Percentiles rank a stretch among this genome's conserved stretches.
These are phyloP conservation scores for Paulownia fortunei DNA, from an alignment of 257 asterid genomes.

Conservation along the genomic window DNA sequence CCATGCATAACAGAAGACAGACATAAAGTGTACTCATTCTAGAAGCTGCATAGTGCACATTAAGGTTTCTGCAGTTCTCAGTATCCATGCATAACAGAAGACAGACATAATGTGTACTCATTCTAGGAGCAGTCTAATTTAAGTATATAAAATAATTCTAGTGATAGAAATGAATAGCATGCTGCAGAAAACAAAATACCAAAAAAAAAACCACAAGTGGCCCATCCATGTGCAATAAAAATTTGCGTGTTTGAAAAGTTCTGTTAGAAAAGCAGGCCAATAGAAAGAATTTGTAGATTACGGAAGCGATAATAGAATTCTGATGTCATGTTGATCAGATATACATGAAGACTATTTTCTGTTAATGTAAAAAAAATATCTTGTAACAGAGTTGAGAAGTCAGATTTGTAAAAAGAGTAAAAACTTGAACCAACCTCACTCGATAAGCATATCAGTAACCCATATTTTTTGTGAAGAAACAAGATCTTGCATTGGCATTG, in stretches of 20 bases:
- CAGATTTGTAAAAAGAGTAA: background rate
- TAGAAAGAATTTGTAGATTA: background rate
- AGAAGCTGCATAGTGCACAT: too few species aligned
- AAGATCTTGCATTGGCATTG: background rate
- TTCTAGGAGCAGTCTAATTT: background rate
- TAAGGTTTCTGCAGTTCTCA: background rate
- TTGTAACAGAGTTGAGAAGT: background rate
- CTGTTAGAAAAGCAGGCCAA: background rate
- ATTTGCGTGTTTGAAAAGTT: background rate
- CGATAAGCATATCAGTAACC: background rate
- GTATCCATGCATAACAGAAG: background rate
- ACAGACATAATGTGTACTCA: background rate
- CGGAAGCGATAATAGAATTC: background rate
- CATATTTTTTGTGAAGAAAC: slow-evolving; percentile 6
- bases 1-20: too few species aligned
- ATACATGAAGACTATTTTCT: background rate
- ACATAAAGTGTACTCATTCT: too few species aligned
- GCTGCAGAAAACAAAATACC: background rate
- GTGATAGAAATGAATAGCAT: background rate
- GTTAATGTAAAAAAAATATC: background rate
- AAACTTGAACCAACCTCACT: background rate
- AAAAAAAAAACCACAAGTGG: background rate
- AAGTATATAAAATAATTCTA: background rate
- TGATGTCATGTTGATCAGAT: background rate
- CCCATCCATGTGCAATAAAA: background rate